A percentile compares a stretch with the other conserved stretches of the same genome.
Evolutionary conservation across 2,329 filamentous ascomycete species (phyloP).

Genomic region (Apiospora arundinis): DNA sequence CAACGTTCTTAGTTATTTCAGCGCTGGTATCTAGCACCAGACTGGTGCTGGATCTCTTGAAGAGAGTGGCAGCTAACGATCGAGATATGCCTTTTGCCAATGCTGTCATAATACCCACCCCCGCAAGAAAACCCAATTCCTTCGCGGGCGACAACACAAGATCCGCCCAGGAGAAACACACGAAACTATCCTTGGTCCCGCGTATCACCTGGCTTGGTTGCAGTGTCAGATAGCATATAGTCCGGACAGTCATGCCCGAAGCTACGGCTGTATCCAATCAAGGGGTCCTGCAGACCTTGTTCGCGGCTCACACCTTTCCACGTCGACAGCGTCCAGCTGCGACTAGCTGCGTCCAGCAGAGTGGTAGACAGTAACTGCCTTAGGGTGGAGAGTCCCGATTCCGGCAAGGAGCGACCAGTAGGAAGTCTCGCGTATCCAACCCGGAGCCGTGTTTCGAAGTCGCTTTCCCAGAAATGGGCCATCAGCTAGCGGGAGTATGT

Average conservation of each 20-base stretch:
- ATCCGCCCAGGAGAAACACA: neutral
- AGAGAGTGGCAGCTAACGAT: neutral
- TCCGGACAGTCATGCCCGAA: neutral
- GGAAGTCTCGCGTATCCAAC: neutral
- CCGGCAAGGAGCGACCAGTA: conserved; percentile 9
- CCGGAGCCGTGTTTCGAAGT: neutral
- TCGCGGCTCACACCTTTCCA: conserved; percentile 22
- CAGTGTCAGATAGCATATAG: neutral
- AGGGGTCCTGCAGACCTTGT: neutral
- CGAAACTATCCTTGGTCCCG: neutral
- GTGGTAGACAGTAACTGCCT: neutral
- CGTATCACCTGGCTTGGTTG: neutral
- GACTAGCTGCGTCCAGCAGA: neutral
- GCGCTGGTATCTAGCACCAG: neutral
- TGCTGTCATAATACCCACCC: neutral
- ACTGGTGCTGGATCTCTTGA: neutral
- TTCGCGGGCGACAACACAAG: neutral
- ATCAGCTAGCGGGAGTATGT: neutral
- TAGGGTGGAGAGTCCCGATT: conserved; percentile 21
- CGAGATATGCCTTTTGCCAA: conserved; percentile 4
- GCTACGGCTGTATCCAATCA: neutral
- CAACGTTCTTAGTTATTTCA: neutral
- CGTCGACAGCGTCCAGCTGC: conserved; percentile 9
- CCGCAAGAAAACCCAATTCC: neutral
- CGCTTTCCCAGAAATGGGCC: neutral